Conservation (phyloP, 2,329 filamentous ascomycete species). For the Xylaria sp. region DNA sequence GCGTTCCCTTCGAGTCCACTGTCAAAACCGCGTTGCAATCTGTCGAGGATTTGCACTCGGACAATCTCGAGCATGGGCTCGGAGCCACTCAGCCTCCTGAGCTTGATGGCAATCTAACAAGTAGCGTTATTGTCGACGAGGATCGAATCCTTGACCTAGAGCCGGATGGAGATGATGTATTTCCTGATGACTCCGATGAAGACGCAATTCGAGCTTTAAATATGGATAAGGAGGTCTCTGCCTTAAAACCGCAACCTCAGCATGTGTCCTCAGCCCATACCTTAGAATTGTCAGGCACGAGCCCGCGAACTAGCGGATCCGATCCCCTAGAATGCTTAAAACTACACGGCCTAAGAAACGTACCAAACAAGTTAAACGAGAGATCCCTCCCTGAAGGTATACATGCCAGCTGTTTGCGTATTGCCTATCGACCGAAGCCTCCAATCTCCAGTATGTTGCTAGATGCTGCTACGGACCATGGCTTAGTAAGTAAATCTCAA, state of each 20-base stretch:
- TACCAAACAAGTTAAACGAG: constrained; percentile 23
- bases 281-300: constrained; percentile 1
- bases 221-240: constrained; percentile 19
- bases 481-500: constrained; percentile 52
- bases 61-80: constrained; percentile 66
- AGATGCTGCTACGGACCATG: constrained; percentile 55
- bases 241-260: constrained; percentile 11
- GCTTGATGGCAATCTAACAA: constrained; percentile 50
- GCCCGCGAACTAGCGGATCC: constrained; percentile 7
- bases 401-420: constrained; percentile 56
- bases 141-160: constrained; percentile 61
- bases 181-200: constrained; percentile 65
- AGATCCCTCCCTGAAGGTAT: constrained; percentile 53
- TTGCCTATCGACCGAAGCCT: constrained; percentile 52
- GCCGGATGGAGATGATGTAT: constrained; percentile 61
- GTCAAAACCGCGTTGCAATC: constrained; percentile 85
- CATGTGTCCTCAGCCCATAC: neutral
- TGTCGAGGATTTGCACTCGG: constrained; percentile 86
- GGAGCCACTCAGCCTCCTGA: constrained; percentile 52
- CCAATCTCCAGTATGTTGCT: constrained; percentile 55
- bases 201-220: constrained; percentile 49
- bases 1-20: constrained; percentile 62
- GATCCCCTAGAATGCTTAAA: neutral
- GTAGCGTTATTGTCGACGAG: constrained; percentile 73
- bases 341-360: constrained; percentile 8